These are phyloP conservation scores for Syzygium jambos DNA, from an alignment of 345 rosid genomes.

Conservation along the genomic window DNA sequence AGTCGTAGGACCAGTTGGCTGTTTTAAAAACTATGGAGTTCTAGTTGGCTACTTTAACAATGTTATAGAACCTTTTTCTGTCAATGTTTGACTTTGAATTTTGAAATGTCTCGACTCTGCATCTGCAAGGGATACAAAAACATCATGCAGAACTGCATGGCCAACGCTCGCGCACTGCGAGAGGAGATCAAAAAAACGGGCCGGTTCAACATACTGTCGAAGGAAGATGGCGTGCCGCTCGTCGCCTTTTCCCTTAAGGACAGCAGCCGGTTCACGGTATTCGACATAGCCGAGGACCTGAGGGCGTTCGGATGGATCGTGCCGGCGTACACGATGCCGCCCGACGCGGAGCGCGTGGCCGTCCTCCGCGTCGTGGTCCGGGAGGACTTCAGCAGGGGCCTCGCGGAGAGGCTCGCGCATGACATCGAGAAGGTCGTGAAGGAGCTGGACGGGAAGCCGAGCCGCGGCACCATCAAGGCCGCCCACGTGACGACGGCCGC, in stretches of 20 bases:
- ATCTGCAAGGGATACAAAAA: constrained; percentile 31
- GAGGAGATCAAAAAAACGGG: constrained; percentile 29
- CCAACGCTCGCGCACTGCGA: constrained; percentile 19
- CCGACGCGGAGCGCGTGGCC: constrained; percentile 69
- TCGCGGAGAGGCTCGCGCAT: constrained; percentile 50
- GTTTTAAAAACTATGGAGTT: background rate
- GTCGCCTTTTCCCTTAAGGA: constrained; percentile 44
- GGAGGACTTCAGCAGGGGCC: constrained; percentile 72
- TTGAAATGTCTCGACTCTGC: background rate
- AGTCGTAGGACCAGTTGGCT: background rate
- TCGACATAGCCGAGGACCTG: constrained; percentile 30
- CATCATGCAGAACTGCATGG: constrained; percentile 35
- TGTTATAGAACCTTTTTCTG: background rate
- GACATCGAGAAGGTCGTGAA: constrained; percentile 50
- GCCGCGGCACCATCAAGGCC: constrained; percentile 13
- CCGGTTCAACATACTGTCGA: constrained; percentile 30
- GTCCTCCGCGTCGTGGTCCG: constrained; percentile 77
- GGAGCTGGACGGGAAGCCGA: constrained; percentile 37
- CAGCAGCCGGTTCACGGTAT: constrained; percentile 18
- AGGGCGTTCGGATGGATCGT: constrained; percentile 75
- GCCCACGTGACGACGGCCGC: constrained; percentile 10
- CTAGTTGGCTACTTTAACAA: background rate
- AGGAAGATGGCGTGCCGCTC: constrained; percentile 37
- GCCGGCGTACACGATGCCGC: constrained; percentile 88
- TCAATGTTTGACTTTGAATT: background rate